Evolutionary conservation across 345 rosid genomes (phyloP), one percentile per base, ranked within the genome.

Genomic region (Dovyalis caffra): DNA sequence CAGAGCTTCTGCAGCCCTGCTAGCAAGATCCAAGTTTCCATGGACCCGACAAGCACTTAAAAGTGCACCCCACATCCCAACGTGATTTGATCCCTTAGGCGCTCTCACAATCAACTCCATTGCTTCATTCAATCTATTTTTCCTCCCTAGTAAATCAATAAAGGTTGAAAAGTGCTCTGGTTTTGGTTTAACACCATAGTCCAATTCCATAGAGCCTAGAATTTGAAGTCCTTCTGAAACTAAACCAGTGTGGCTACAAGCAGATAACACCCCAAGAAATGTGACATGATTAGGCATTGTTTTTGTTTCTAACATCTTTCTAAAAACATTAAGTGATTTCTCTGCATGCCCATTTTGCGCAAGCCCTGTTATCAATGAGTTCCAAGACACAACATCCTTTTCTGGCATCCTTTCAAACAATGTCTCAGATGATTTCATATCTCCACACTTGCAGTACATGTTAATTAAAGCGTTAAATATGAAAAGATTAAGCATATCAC

Each of bases 351-450:
- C 90, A 73, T 84, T 87, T 56, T 77, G 87, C 9, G 90, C 80
- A 18, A 78, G 77, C 31, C 90, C 90, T 18, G 83, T 74, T 35
- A 87, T 79, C 77, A 87, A 62, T 0, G 88, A 81, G 84, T 87
- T 85, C 90, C 90, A 87, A 31, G 90, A 85, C 43, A 87, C 83
- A 37, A 84, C 77, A 70, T 89, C 94, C 61, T 84, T 87, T 3
- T 35, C 78, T 70, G 79, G 79, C 91, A 91, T 87, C 72, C 83
- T 82, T 80, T 91, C 88, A 23, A 92, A 85, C 74, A 83, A 64
- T 23, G 62, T 14, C 45, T 68, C 66, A 35, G 88, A 86, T 25
- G 87, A 79, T 64, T 31, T 74, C 79, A 79, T 76, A 76, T 79
- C 81, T 21, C 88, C 87, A 40, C 88, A 85, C 80, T 87, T 81